A percentile compares a stretch with the other conserved stretches of the same genome.
Conservation (phyloP, 768 basidiomycete genomes). For the Lactarius quietus region DNA sequence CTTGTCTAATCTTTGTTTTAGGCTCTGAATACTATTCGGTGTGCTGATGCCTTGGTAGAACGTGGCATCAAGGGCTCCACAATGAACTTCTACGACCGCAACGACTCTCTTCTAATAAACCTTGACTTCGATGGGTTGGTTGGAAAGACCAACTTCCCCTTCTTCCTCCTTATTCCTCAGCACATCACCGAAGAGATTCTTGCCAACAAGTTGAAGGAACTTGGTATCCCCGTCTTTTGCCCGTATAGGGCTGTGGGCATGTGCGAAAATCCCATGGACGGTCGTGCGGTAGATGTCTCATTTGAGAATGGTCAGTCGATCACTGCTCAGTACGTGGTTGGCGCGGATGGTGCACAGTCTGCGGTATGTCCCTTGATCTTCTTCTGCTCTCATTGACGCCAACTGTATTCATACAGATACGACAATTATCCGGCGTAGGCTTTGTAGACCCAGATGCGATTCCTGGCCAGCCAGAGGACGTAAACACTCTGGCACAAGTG, state of each 20-base stretch:
- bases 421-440: slow-evolving; percentile 38
- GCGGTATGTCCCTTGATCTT: slow-evolving; percentile 33
- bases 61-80: slow-evolving; percentile 35
- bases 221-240: slow-evolving; percentile 36
- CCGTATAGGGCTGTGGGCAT: slow-evolving; percentile 42
- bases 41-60: slow-evolving; percentile 38
- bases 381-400: slow-evolving; percentile 21
- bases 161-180: slow-evolving; percentile 43
- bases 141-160: slow-evolving; percentile 44
- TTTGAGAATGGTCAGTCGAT: slow-evolving; percentile 47
- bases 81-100: slow-evolving; percentile 34
- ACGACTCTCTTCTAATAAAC: slow-evolving; percentile 29
- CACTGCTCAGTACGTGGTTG: slow-evolving; percentile 45
- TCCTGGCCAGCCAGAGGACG: slow-evolving; percentile 23
- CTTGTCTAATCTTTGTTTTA: slow-evolving; percentile 38
- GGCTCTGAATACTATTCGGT: slow-evolving; percentile 46
- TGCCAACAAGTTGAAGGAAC: slow-evolving; percentile 33
- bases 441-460: slow-evolving; percentile 44
- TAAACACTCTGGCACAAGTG: slow-evolving; percentile 38
- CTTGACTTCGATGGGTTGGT: slow-evolving; percentile 37
- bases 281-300: slow-evolving; percentile 36
- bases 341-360: slow-evolving; percentile 50
- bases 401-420: slow-evolving; percentile 36
- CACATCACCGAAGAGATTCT: slow-evolving; percentile 43
- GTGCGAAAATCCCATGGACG: slow-evolving; percentile 31